These are phyloP conservation scores for Bocquillonia castaneifolia DNA, from an alignment of 441 rosid genomes.

Conservation along the genomic window DNA sequence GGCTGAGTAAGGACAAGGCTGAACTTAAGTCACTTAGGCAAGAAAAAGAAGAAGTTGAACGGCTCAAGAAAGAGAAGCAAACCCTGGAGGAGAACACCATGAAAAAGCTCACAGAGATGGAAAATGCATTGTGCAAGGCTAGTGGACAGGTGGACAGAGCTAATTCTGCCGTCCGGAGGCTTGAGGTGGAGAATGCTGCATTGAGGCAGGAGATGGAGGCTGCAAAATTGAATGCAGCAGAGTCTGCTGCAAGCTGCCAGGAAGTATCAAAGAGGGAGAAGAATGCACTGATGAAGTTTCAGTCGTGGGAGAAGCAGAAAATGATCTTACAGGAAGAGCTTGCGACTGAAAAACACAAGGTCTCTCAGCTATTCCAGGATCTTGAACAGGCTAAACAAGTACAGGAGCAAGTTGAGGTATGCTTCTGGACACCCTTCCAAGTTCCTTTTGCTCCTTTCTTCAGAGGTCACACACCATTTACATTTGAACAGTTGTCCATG, in stretches of 20 bases:
- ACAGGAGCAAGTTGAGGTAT: slow-evolving; percentile 68
- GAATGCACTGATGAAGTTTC: slow-evolving; percentile 50
- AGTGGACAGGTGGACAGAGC: slow-evolving; percentile 74
- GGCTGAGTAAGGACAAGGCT: slow-evolving; percentile 73
- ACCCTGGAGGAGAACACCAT: slow-evolving; percentile 63
- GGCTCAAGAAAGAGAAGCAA: slow-evolving; percentile 73
- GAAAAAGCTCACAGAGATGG: slow-evolving; percentile 92
- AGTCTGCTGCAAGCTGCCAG: slow-evolving; percentile 68
- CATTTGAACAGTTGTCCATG: background rate
- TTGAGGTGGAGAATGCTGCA: slow-evolving; percentile 67
- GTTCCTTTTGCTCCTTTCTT: slow-evolving; percentile 22
- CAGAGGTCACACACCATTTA: slow-evolving; percentile 9
- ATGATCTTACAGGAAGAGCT: slow-evolving; percentile 67
- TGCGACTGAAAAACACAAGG: slow-evolving; percentile 50
- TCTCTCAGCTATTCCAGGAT: slow-evolving; percentile 43
- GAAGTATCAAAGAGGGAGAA: slow-evolving; percentile 78
- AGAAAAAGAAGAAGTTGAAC: slow-evolving; percentile 87
- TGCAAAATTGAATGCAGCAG: slow-evolving; percentile 58
- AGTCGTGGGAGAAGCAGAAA: slow-evolving; percentile 84
- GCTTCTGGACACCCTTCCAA: slow-evolving; percentile 18
- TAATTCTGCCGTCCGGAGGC: slow-evolving; percentile 63
- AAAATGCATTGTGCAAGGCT: slow-evolving; percentile 66
- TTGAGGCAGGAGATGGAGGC: slow-evolving; percentile 70
- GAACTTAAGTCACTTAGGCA: slow-evolving; percentile 82
- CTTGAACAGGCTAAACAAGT: slow-evolving; percentile 58